Evolutionary conservation across 805 yeast genomes (phyloP).

Genomic region (Jamesozyma jinghongensis): DNA sequence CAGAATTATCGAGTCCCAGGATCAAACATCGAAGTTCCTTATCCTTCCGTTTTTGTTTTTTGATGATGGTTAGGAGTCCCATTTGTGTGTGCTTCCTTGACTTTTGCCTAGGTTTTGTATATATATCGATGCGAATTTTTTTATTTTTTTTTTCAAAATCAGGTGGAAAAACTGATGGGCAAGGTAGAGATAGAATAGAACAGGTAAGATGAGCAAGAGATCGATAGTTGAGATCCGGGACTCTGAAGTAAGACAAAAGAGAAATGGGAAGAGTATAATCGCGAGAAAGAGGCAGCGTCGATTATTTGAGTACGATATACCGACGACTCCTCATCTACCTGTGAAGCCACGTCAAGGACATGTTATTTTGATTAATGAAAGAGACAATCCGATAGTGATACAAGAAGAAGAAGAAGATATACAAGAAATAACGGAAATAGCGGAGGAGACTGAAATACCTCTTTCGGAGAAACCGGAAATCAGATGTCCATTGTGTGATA

Average conservation of each 20-base stretch:
- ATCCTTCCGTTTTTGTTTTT: slow-evolving; percentile 76
- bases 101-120: neutral
- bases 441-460: neutral
- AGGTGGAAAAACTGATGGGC: too few species aligned
- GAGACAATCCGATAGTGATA: slow-evolving; percentile 6
- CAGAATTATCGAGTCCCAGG: slow-evolving; percentile 84
- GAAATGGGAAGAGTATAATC: slow-evolving; percentile 1
- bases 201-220: slow-evolving; percentile 5
- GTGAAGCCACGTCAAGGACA: slow-evolving; percentile 6
- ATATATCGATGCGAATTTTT: neutral
- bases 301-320: slow-evolving; percentile 21
- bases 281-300: slow-evolving; percentile 18
- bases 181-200: too few species aligned
- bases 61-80: slow-evolving; percentile 75
- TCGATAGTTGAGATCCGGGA: slow-evolving; percentile 13
- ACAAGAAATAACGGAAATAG: neutral
- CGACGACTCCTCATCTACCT: slow-evolving; percentile 12
- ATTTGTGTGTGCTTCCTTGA: slow-evolving; percentile 35
- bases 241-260: slow-evolving; percentile 11
- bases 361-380: slow-evolving; percentile 10
- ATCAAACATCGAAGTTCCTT: slow-evolving; percentile 64
- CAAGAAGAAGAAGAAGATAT: neutral
- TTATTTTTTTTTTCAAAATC: too few species aligned
- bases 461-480: slow-evolving; percentile 8
- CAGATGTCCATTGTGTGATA: slow-evolving; percentile 46